Evolutionary conservation across 257 asterid genomes (phyloP), one percentile per base, ranked within the genome.

Genomic region (Knoxia roxburghii): DNA sequence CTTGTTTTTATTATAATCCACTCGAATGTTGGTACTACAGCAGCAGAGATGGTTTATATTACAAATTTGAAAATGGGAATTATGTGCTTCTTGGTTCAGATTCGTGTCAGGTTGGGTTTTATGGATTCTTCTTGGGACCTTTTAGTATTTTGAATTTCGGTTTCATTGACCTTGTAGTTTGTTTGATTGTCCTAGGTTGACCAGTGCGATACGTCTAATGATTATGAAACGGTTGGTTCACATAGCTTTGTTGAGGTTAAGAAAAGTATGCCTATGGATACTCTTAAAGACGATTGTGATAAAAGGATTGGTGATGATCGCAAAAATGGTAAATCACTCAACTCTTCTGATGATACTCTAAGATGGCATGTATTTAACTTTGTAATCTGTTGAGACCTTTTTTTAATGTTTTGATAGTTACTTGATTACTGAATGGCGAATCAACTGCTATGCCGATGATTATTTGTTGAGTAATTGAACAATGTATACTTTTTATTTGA

Each of bases 1-100:
- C 95, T 77, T 97, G 99, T 33, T 88, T 93, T 83, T 93, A 93
- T 80, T 92, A 86, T 65, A 95, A 85, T 57, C 97, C 95, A 39
- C 60, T 77, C 61, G 99, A 83, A 11, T 95, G 89, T 7, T 90
- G 99, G 99, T 93, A 93, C 75, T 93, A 90, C 62, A 90, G 86
- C 84, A 80, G 81, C 76, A 74, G 70, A 62, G 97, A 93, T 79
- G 95, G 96, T 57, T 84, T 76, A 53, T 93, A 90, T 71, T 93
- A 93, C 87, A 86, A 80, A 72, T 93, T 84, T 70, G 97, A 90
- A 80, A 81, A 85, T 78, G 99, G 95, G 72, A 86, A 83, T 51
- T 93, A 90, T 78, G 90, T 90, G 68, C 90, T 76, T 63, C 80
- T 88, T n/a, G 83, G 77, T 14, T 78, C 80, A 17, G 77, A 83